Base-by-base conservation (phyloP, 2,329 filamentous ascomycete genomes). In the Calonectria pseudoturangicola region DNA sequence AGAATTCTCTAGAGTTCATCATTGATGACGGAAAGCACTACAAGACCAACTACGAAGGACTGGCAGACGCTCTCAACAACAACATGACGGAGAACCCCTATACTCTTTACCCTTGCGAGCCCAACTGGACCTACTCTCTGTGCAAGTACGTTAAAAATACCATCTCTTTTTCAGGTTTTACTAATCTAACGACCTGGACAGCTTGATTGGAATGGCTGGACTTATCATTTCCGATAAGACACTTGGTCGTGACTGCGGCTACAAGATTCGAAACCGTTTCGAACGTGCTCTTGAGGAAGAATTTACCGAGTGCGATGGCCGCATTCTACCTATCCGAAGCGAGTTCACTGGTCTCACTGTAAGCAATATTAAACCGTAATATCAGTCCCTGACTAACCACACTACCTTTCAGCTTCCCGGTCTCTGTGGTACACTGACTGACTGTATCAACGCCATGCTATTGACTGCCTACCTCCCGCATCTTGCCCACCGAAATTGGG, bases 1-100 rank as follows among this genome's bases (percentile, higher is more conserved):
- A 72, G 68, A 68, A 70, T 18, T 30, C 58, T 48, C 66, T 74
- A 4, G 70, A 71, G 43, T 74, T 72, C 62, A 43, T 72, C 18
- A 66, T 72, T 27, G 70, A 72, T 21, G 66, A 72, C 16, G 70
- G 70, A 47, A 75, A 74, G 66, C 68, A 73, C 63, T 73, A 73
- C 64, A 74, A 73, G 64, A 73, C 71, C n/a, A 71, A 73, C 71
- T 74, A 70, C n/a, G 71, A 71, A 45, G 73, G 71, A n/a, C 71
- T 74, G n/a, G 71, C 71, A 0, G 63, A 74, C 25, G 71, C 71
- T 33, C 63, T 74, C 9, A 48, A 73, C 41, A 68, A 73, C 33
- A 74, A 74, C 66, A 72, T 72, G 72, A 68, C 58, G 10, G 66
- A 74, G 28, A 74, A 74, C 43, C 66, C 70, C 1, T 74, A 74